Percentiles rank a stretch among this genome's conserved stretches.
Evolutionary conservation across 2,329 filamentous ascomycete species (phyloP).

Genomic region (Torrubiella hemipterigena): DNA sequence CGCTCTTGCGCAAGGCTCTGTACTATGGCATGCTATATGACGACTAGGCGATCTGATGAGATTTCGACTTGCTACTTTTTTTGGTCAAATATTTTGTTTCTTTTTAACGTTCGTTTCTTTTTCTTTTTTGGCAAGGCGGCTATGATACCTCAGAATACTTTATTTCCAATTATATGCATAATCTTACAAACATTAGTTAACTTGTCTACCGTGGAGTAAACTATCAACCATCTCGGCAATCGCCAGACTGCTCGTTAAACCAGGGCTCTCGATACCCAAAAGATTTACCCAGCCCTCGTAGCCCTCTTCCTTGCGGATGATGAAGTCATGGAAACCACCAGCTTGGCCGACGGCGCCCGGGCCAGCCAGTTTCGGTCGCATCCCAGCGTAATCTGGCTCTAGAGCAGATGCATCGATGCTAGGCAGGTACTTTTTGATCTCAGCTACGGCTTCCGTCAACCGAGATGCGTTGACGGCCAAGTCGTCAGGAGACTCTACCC

Average conservation of each 20-base stretch:
- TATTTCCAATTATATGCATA: too few relatives aligned
- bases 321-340: slow-evolving; percentile 72
- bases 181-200: not conserved
- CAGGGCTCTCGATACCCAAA: slow-evolving; percentile 86
- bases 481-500: slow-evolving; percentile 63
- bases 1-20: not conserved
- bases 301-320: slow-evolving; percentile 65
- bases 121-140: not conserved
- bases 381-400: slow-evolving; percentile 77
- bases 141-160: too few relatives aligned
- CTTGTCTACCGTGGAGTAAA: slow-evolving; percentile 29
- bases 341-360: slow-evolving; percentile 48
- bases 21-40: not conserved
- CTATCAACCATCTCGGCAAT: slow-evolving; percentile 65
- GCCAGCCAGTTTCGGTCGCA: slow-evolving; percentile 68
- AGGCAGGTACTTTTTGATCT: slow-evolving; percentile 73
- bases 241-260: slow-evolving; percentile 74
- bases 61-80: slow-evolving; percentile 1
- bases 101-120: slow-evolving; percentile 1
- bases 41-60: not conserved
- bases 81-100: slow-evolving; percentile 4
- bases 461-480: slow-evolving; percentile 54
- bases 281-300: slow-evolving; percentile 79
- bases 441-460: slow-evolving; percentile 54
- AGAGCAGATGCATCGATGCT: slow-evolving; percentile 54